Percentiles rank a stretch among this genome's conserved stretches.
These are phyloP conservation scores for Alternaria tenuissima DNA, from an alignment of 2,329 filamentous ascomycete genomes.

Conservation along the genomic window DNA sequence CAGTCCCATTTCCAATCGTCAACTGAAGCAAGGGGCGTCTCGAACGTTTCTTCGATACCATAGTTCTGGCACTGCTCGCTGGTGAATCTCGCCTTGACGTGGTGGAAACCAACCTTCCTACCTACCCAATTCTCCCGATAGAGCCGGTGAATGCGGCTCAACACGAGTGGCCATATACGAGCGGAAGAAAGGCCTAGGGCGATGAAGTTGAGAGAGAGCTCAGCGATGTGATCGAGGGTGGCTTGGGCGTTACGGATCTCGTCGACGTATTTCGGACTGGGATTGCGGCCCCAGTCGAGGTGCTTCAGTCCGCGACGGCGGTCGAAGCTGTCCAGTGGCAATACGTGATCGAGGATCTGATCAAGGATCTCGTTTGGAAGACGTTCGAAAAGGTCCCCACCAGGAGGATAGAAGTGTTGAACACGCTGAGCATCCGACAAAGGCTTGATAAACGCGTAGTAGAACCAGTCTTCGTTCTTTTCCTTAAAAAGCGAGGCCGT, in stretches of 20 bases:
- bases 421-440: neutral
- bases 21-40: neutral
- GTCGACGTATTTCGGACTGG: too few species aligned
- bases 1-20: neutral
- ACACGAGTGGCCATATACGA: constrained; percentile 14
- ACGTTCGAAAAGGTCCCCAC: constrained; percentile 3
- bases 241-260: too few species aligned
- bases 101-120: constrained; percentile 16
- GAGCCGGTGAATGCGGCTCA: constrained; percentile 8
- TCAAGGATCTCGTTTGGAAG: constrained; percentile 24
- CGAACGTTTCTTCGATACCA: neutral
- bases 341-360: constrained; percentile 15
- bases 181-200: constrained; percentile 15
- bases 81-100: neutral
- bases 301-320: too few species aligned
- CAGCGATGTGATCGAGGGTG: neutral
- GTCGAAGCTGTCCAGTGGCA: neutral
- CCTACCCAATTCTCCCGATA: constrained; percentile 15
- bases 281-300: too few species aligned
- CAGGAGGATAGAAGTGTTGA: neutral
- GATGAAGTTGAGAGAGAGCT: constrained; percentile 2
- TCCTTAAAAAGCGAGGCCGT: neutral
- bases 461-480: constrained; percentile 1
- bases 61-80: neutral
- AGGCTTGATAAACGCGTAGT: neutral